phyloP scores from a whole-genome alignment of 164 flowering plant genomes.

The Liquidambar formosana region DNA sequence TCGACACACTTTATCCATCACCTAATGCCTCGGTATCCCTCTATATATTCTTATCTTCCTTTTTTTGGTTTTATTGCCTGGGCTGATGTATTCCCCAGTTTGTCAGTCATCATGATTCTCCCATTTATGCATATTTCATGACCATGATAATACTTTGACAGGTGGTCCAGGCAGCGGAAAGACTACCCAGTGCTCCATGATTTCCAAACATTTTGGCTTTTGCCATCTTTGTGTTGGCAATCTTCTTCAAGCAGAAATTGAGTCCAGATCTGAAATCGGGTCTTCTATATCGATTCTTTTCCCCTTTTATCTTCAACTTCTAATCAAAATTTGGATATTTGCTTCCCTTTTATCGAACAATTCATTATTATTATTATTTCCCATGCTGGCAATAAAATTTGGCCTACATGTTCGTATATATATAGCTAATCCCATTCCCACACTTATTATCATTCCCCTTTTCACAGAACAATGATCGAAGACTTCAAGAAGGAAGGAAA shows the following conservation, averaged over 20 bases:
- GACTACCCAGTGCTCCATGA: constrained; percentile 46
- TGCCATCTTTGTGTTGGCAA: constrained; percentile 49
- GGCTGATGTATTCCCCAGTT: background rate
- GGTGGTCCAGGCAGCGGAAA: constrained; percentile 58
- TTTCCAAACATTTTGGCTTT: constrained; percentile 37
- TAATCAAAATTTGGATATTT: background rate
- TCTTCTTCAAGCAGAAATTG: constrained; percentile 44
- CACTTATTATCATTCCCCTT: background rate
- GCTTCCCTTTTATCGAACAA: background rate
- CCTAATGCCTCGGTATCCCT: no score
- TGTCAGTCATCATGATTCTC: background rate
- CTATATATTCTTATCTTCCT: no score
- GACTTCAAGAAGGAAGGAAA: constrained; percentile 46
- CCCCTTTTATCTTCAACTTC: background rate
- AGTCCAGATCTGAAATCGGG: constrained; percentile 47
- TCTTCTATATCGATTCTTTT: constrained; percentile 2
- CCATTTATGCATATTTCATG: background rate
- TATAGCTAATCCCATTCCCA: background rate
- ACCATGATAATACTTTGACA: constrained; percentile 12
- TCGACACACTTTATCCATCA: no score
- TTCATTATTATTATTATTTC: background rate
- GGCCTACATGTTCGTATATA: background rate
- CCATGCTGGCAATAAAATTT: background rate
- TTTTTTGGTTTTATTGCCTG: background rate
- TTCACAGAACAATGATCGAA: constrained; percentile 42